Evolutionary conservation across 139 green algal species (phyloP), one percentile per base, ranked within the genome.

Genomic region (Coccomyxa sp.): DNA sequence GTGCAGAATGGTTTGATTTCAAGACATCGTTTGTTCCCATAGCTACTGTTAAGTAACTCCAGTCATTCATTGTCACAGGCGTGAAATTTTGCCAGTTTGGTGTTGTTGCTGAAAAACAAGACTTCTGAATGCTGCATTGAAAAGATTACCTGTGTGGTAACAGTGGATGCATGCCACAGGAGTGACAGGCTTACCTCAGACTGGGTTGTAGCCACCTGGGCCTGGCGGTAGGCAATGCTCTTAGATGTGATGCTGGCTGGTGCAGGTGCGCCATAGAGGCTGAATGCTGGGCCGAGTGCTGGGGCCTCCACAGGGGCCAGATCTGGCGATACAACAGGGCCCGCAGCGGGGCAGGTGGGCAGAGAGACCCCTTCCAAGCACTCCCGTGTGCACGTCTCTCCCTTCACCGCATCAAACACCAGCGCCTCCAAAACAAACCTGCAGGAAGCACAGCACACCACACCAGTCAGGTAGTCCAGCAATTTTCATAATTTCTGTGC

Each of bases 361-460:
- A 77, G 18, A 4, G 28, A 30, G 21, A 58, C 31, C 13, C 28
- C 76, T 18, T 81, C 82, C 21, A 81, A 60, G 75, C 82, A 85
- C 14, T 25, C n/a, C 38, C 45, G 57, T 59, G 58, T 77, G 82
- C 82, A 85, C 58, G 80, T 85, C 58, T 59, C 77, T 13, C 68
- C 60, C 76, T 85, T 81, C 27, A 85, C 59, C 25, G 75, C 76
- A 14, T 76, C 76, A 59, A 60, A 85, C 13, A 78, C 59, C 67
- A 58, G 28, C 59, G 77, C 17, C 76, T 85, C 82, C 60, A 85
- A 31, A 58, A 81, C 81, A 59, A 28, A 85, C 71, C 71, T 77
- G 71, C 71, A 11, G 27, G 27, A 16, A 77, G 23, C 38, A 71
- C 15, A 68, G 60, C 15, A 16, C 60, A 71, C 63, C 63, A 25